Evolutionary conservation across 805 yeast species (phyloP).

Genomic region (Starmerella bombicola): DNA sequence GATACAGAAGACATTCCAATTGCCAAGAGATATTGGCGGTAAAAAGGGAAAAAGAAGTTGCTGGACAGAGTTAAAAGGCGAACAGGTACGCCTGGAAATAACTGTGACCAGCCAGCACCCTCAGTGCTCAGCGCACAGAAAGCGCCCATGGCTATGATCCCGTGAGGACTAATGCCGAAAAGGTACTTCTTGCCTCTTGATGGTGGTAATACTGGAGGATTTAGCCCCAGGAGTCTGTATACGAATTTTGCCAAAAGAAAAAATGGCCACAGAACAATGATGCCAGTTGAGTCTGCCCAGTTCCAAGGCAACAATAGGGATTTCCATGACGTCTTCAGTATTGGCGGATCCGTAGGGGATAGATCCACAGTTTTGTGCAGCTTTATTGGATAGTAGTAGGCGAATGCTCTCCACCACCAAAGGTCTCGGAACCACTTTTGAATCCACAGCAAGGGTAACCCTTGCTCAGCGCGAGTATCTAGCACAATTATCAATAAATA

Average conservation of each 20-base stretch:
- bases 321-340: not conserved
- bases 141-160: slow-evolving; percentile 84
- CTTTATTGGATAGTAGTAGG: slow-evolving; percentile 65
- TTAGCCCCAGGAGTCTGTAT: slow-evolving; percentile 33
- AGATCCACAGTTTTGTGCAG: slow-evolving; percentile 57
- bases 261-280: slow-evolving; percentile 16
- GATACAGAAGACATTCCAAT: slow-evolving; percentile 80
- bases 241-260: slow-evolving; percentile 26
- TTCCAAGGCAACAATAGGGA: slow-evolving; percentile 6
- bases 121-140: slow-evolving; percentile 76
- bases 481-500: slow-evolving; percentile 45
- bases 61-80: slow-evolving; percentile 69
- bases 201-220: slow-evolving; percentile 1
- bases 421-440: slow-evolving; percentile 46
- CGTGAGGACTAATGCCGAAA: slow-evolving; percentile 94
- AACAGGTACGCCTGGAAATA: slow-evolving; percentile 74
- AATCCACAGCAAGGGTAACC: slow-evolving; percentile 47
- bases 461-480: slow-evolving; percentile 65
- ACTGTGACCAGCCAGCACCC: slow-evolving; percentile 52
- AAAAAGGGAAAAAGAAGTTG: slow-evolving; percentile 77
- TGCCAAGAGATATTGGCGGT: slow-evolving; percentile 70
- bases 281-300: slow-evolving; percentile 7
- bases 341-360: slow-evolving; percentile 50
- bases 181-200: slow-evolving; percentile 43
- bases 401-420: slow-evolving; percentile 57